Base-by-base conservation (phyloP, 805 yeast species). In the Candida ascalaphidarum region DNA sequence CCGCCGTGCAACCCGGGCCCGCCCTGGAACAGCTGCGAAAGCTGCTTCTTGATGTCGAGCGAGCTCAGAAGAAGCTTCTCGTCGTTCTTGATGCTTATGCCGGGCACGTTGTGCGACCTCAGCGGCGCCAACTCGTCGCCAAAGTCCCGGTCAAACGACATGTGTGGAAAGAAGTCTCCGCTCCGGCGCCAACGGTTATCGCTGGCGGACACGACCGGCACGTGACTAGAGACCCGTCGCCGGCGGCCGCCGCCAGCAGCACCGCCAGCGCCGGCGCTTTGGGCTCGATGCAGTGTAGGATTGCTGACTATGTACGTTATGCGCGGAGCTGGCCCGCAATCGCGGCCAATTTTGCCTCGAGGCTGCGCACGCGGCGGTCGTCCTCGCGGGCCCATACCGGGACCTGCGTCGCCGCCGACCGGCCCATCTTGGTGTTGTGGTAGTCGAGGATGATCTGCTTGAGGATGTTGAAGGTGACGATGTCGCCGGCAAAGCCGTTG, bases 361-460 rank as follows among this genome's bases (percentile, higher is more conserved):
- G 39, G 22, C 42, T 43, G 21, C 27, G 30, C 0, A 47, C 57
- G 24, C 62, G 40, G 23, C 31, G 44, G 28, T 59, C 61, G 29
- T 59, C 65, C 23, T 59, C 65, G 17, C 36, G 34, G 11, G 55
- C 43, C 66, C 66, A 60, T 6, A 59, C 44, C 3, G 65, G 60
- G 21, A 46, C 19, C 5, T 46, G 38, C 4, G 47, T 39, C 2
- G 36, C 36, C 22, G 24, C 26, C 23, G 46, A 50, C 29, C 46
- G 46, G 6, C 60, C 62, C 43, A 43, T 42, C 30, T 57, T 55
- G 33, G 60, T 38, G 12, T 45, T 36, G 33, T 55, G 46, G 32
- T 61, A 59, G 23, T 60, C 61, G 21, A 46, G 28, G 15, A 61
- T 40, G 4, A 61, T 52, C 28, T 50, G 52, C 33, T 51, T 55